Percentiles rank a stretch among this genome's conserved stretches.
phyloP scores from a whole-genome alignment of 2,329 filamentous ascomycete genomes.

The Penicillium sp. region DNA sequence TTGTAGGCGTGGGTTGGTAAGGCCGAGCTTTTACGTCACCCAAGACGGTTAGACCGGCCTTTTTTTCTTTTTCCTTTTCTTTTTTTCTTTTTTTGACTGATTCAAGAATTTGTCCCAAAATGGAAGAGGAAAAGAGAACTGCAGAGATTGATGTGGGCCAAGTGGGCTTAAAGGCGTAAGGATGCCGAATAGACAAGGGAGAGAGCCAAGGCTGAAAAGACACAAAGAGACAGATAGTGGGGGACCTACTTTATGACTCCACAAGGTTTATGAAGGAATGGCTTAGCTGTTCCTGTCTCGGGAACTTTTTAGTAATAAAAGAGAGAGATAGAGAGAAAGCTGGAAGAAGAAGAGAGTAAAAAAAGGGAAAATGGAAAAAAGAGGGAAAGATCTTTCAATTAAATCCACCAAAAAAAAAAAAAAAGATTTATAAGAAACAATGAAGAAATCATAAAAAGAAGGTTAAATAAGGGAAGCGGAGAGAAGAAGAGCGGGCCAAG shows the following conservation, averaged over 20 bases:
- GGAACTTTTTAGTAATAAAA: neutral
- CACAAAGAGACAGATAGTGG: slow-evolving; percentile 3
- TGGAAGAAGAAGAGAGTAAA: slow-evolving; percentile 5
- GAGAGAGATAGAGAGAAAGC: neutral
- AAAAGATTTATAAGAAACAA: slow-evolving; percentile 13
- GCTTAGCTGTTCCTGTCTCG: slow-evolving; percentile 4
- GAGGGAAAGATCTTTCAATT: neutral
- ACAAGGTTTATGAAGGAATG: slow-evolving; percentile 15
- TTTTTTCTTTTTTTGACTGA: slow-evolving; percentile 12
- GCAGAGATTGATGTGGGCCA: slow-evolving; percentile 26
- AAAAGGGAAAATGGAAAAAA: slow-evolving; percentile 6
- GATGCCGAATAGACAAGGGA: slow-evolving; percentile 23
- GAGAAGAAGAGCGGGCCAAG: slow-evolving; percentile 18
- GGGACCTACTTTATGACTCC: slow-evolving; percentile 15
- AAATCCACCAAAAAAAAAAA: slow-evolving; percentile 1
- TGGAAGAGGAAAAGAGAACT: slow-evolving; percentile 12
- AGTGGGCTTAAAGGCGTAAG: slow-evolving; percentile 16
- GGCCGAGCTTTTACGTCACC: slow-evolving; percentile 27
- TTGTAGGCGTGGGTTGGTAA: slow-evolving; percentile 16
- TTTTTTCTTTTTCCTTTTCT: slow-evolving; percentile 11
- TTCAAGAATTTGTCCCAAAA: slow-evolving; percentile 11
- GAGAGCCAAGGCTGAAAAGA: slow-evolving; percentile 8
- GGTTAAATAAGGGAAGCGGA: slow-evolving; percentile 27
- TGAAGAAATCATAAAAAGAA: slow-evolving; percentile 24
- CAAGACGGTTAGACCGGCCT: slow-evolving; percentile 18